Conservation (phyloP, 768 basidiomycete genomes). For the Leccinellum albellum region DNA sequence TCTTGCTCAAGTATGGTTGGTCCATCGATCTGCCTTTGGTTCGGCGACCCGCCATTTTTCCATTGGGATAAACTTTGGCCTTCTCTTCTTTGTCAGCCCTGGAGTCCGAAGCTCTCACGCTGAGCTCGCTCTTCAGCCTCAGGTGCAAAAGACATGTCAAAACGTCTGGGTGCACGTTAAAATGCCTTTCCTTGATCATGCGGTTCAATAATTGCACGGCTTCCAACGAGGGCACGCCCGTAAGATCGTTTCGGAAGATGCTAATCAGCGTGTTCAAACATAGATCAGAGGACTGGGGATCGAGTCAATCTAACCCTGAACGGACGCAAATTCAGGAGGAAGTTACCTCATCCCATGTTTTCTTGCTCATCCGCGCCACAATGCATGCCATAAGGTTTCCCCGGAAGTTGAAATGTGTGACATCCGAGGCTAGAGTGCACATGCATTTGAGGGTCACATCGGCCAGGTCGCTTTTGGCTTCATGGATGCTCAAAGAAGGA, state of each 20-base stretch:
- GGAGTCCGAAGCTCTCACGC: slow-evolving; percentile 71
- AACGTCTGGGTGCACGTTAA: slow-evolving; percentile 85
- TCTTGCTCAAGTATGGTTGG: slow-evolving; percentile 86
- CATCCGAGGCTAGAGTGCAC: slow-evolving; percentile 78
- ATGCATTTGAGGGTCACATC: slow-evolving; percentile 77
- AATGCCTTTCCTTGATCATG: slow-evolving; percentile 93
- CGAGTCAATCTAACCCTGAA: slow-evolving; percentile 7
- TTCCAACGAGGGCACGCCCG: slow-evolving; percentile 81
- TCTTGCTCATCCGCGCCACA: slow-evolving; percentile 76
- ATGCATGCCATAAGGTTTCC: slow-evolving; percentile 87
- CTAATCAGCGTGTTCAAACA: slow-evolving; percentile 78
- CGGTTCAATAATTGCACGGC: slow-evolving; percentile 86
- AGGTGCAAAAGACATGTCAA: slow-evolving; percentile 81
- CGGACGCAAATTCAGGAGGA: slow-evolving; percentile 2
- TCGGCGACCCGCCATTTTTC: slow-evolving; percentile 36
- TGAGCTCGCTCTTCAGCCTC: slow-evolving; percentile 82
- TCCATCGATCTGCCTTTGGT: slow-evolving; percentile 57
- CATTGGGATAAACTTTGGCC: slow-evolving; percentile 36
- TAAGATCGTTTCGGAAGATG: slow-evolving; percentile 80
- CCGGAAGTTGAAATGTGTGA: slow-evolving; percentile 96
- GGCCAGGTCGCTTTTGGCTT: slow-evolving; percentile 63
- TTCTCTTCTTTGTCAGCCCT: slow-evolving; percentile 54
- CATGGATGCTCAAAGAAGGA: slow-evolving; percentile 17
- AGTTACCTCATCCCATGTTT: slow-evolving; percentile 85
- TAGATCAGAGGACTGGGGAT: slow-evolving; percentile 70